These are phyloP conservation scores for Solanum paucissectum DNA, from an alignment of 257 asterid species.

Conservation along the genomic window DNA sequence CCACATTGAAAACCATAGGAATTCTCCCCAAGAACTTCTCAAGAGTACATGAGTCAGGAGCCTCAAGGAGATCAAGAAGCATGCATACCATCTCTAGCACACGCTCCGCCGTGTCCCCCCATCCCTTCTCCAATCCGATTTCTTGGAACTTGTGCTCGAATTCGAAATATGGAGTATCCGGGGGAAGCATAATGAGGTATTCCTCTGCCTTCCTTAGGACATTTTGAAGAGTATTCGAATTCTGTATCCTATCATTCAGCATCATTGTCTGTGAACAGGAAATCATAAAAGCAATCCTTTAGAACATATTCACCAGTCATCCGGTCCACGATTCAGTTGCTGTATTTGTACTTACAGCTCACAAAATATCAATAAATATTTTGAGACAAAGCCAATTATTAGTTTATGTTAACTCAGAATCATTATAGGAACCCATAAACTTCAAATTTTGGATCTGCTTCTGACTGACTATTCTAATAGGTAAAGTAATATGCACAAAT, in stretches of 20 bases:
- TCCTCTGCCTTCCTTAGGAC: constrained; percentile 96
- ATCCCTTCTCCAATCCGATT: constrained; percentile 90
- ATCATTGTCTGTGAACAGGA: constrained; percentile 59
- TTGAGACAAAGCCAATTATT: not conserved
- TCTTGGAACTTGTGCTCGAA: constrained; percentile 76
- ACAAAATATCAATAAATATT: not conserved
- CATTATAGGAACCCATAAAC: not conserved
- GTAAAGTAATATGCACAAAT: not conserved
- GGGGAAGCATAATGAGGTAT: constrained; percentile 58
- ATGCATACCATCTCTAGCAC: constrained; percentile 74
- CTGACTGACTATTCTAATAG: not conserved
- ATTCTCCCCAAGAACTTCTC: constrained; percentile 80
- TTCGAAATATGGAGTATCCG: constrained; percentile 44
- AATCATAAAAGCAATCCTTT: not conserved
- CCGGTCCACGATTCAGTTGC: not conserved
- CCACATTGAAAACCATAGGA: constrained; percentile 95
- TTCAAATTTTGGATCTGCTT: too few relatives aligned
- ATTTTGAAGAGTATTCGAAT: constrained; percentile 50
- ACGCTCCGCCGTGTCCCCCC: constrained; percentile 77
- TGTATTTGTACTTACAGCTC: not conserved
- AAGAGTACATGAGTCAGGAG: constrained; percentile 85
- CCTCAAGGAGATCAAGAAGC: constrained; percentile 91
- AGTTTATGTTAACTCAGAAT: not conserved
- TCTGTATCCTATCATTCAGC: constrained; percentile 64
- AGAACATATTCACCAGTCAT: not conserved